Base-by-base conservation (phyloP, 148 eudicot species). In the Diospyros lotus region DNA sequence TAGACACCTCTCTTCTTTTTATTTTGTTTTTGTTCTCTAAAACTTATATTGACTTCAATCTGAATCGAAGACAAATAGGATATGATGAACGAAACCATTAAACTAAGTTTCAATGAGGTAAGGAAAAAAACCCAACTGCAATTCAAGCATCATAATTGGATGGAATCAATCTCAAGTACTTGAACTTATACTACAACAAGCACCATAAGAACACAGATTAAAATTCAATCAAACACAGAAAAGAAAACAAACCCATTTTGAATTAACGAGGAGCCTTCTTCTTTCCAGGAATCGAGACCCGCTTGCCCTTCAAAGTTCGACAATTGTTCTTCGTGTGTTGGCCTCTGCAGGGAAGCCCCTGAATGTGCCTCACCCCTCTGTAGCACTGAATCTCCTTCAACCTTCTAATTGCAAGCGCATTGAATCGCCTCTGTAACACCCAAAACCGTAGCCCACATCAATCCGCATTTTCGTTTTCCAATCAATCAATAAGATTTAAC, bases 381-480 rank as follows among this genome's bases (percentile, higher is more conserved):
- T 88, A 88, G 74, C 89, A 86, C 69, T 79, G 87, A 45, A 88
- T 86, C 82, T 88, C 91, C 80, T 86, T 86, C 88, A 88, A 80
- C 76, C 89, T 80, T 78, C 79, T 82, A 54, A 88, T 88, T 15
- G 80, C 78, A 59, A 82, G 17, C 6, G 82, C 86, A 71, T 84
- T 88, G 82, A 86, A 88, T 75, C 91, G 83, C 86, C 89, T 88
- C 91, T 88, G 79, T 60, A 80, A 61, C 51, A 66, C 58, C 61
- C 40, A 59, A 64, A 76, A 46, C n/a, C 69, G 15, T 11, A 66
- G 28, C 28, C 28, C 28, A 28, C 28, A 28, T 28, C 28, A 28
- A 28, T 28, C 28, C 28, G 28, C 28, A 28, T 28, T 28, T 48
- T 39, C 9, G 11, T 15, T 3, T 50, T 58, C 41, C 50, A 56